Evolutionary conservation across 192 early-diverging fungal species (phyloP), one percentile per base, ranked within the genome.

Genomic region (Entomortierella lignicola): DNA sequence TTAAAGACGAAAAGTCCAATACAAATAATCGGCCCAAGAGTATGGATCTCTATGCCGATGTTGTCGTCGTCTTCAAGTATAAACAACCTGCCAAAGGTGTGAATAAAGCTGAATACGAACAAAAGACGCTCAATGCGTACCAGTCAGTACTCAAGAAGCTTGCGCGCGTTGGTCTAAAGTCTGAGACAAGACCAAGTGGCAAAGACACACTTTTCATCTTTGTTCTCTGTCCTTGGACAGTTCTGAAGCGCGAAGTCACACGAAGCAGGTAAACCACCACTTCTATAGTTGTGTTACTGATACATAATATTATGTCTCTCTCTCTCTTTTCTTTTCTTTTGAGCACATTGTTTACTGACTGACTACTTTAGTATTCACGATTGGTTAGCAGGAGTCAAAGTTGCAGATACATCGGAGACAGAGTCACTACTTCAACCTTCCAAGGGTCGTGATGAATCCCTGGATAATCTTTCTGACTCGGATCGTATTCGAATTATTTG

Each of bases 311-410:
- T 63, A 27, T 56, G 0, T 42, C 12, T 63, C 37, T 18, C 53
- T 48, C 21, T 23, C 15, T 2, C 53, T 52, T 47, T 29, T 63
- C 50, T 60, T 41, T 59, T 58, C 26, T 60, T n/a, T n/a, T n/a
- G n/a, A n/a, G n/a, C n/a, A n/a, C n/a, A n/a, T n/a, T n/a, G n/a
- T n/a, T n/a, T 8, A 26, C 17, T 32, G 57, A 15, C 15, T 39
- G 25, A 30, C 34, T 8, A 39, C 37, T 3, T 64, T 79, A 90
- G 91, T 62, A 75, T 89, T n/a, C 83, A 91, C n/a, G 93, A 94
- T 79, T 92, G 91, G 84, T 64, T 94, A 18, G 71, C 84, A 17
- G 93, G 93, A 37, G 89, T 93, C 71, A 84, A 84, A 31, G 68
- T 85, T 0, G 72, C 69, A 25, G 84, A 80, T 39, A 68, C 80